Evolutionary conservation across 768 basidiomycete genomes (phyloP).

Genomic region (Lepiota brunneoincarnata): DNA sequence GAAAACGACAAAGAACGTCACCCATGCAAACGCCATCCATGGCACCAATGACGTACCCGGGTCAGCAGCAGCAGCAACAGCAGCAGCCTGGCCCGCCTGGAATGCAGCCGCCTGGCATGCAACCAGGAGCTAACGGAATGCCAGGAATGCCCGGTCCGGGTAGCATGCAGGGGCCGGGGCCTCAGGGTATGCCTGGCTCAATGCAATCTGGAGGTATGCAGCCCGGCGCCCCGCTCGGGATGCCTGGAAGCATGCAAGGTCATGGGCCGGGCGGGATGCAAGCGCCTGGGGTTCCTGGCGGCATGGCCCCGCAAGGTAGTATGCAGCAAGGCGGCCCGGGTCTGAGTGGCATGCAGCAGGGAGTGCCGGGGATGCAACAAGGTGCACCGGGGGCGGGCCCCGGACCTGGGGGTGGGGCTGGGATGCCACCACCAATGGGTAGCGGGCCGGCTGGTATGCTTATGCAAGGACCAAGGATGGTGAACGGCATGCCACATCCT

Average conservation of each 20-base stretch:
- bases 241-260: constrained; percentile 9
- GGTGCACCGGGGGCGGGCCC: constrained; percentile 6
- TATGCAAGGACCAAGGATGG: constrained; percentile 29
- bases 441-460: constrained; percentile 22
- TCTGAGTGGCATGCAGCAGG: constrained; percentile 1
- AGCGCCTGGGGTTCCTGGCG: constrained; percentile 1
- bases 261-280: constrained; percentile 6
- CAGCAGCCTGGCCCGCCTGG: constrained; percentile 16
- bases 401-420: constrained; percentile 5
- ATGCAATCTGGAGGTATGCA: constrained; percentile 11
- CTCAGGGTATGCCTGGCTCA: not conserved
- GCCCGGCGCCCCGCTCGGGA: constrained; percentile 4
- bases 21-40: constrained; percentile 43
- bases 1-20: constrained; percentile 51
- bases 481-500: constrained; percentile 23
- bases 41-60: constrained; percentile 28
- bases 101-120: constrained; percentile 12
- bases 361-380: constrained; percentile 10
- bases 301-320: constrained; percentile 3
- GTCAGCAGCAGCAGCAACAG: constrained; percentile 19
- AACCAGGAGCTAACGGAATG: constrained; percentile 3
- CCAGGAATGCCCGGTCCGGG: constrained; percentile 9
- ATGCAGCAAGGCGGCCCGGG: constrained; percentile 4
- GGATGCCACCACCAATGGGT: constrained; percentile 9
- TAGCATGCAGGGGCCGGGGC: constrained; percentile 7